Conservation (phyloP, 225 moss, liverwort and hornwort genomes). For the Takakia lepidozioides region DNA sequence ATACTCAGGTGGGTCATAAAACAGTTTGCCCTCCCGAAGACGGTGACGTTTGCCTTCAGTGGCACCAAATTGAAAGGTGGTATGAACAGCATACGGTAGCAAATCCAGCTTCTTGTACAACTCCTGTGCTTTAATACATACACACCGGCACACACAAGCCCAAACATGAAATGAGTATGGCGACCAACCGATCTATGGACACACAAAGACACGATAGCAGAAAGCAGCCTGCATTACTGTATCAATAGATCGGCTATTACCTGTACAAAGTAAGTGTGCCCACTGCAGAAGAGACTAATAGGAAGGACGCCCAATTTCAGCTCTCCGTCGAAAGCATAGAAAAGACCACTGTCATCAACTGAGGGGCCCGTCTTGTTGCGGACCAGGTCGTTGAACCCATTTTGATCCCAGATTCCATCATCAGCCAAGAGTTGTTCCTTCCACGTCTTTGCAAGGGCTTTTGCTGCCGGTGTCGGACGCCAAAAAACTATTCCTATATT, state of each 20-base stretch:
- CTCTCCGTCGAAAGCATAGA: conserved; percentile 48
- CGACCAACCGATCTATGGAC: too few relatives aligned
- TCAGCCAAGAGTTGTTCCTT: conserved; percentile 45
- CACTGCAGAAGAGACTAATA: conserved; percentile 92
- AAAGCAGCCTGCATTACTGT: too few relatives aligned
- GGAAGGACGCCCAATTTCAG: conserved; percentile 85
- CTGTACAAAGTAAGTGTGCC: conserved; percentile 97
- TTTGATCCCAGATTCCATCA: conserved; percentile 81
- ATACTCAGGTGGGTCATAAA: conserved; percentile 69
- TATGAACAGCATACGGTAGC: conserved; percentile 79
- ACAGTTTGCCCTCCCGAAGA: conserved; percentile 70
- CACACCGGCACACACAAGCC: too few relatives aligned
- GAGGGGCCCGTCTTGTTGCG: conserved; percentile 48
- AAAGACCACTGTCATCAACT: conserved; percentile 50
- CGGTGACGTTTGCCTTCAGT: conserved; percentile 92
- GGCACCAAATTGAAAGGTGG: conserved; percentile 89
- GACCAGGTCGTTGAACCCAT: conserved; percentile 80
- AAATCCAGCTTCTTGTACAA: conserved; percentile 77
- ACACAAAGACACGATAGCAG: too few relatives aligned
- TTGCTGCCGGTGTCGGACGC: conserved; percentile 70
- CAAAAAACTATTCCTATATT: conserved; percentile 89
- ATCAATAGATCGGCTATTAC: too few relatives aligned
- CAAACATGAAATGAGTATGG: too few relatives aligned
- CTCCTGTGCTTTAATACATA: conserved; percentile 51
- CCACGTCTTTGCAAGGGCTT: conserved; percentile 70